Conservation (phyloP, 2,329 filamentous ascomycete genomes). For the Xylariaceae sp. region DNA sequence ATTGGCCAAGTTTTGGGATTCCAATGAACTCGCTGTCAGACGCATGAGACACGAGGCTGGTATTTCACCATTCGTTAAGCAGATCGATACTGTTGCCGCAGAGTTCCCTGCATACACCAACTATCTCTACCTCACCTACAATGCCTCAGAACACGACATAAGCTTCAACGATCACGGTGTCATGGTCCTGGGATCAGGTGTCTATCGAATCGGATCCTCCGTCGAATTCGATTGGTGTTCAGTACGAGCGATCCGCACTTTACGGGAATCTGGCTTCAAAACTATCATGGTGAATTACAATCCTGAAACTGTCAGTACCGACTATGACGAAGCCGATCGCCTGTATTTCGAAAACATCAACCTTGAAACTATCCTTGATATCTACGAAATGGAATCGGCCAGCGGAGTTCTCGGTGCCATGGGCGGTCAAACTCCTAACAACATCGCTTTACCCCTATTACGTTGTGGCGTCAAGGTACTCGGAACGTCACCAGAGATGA, state of each 20-base stretch:
- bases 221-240: conserved; percentile 99
- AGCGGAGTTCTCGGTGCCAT: conserved; percentile 87
- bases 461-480: conserved; percentile 87
- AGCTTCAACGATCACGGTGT: conserved; percentile 82
- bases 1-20: conserved; percentile 88
- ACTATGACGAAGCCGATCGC: conserved; percentile 90
- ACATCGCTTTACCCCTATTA: conserved; percentile 86
- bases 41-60: conserved; percentile 77
- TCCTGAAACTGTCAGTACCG: conserved; percentile 81
- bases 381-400: conserved; percentile 81
- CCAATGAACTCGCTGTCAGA: conserved; percentile 86
- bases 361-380: conserved; percentile 83
- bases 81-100: conserved; percentile 96
- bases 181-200: conserved; percentile 93
- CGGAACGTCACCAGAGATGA: conserved; percentile 97
- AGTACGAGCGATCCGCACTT: conserved; percentile 84
- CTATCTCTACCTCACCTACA: conserved; percentile 95
- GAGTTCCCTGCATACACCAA: conserved; percentile 95
- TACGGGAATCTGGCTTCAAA: conserved; percentile 79
- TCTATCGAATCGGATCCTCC: conserved; percentile 94
- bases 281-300: conserved; percentile 82
- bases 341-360: conserved; percentile 97
- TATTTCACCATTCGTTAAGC: conserved; percentile 87
- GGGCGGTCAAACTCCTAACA: conserved; percentile 97
- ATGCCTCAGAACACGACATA: conserved; percentile 80